Base-by-base conservation (phyloP, 1,139 yeast species). In the Yamadazyma mexicana region DNA sequence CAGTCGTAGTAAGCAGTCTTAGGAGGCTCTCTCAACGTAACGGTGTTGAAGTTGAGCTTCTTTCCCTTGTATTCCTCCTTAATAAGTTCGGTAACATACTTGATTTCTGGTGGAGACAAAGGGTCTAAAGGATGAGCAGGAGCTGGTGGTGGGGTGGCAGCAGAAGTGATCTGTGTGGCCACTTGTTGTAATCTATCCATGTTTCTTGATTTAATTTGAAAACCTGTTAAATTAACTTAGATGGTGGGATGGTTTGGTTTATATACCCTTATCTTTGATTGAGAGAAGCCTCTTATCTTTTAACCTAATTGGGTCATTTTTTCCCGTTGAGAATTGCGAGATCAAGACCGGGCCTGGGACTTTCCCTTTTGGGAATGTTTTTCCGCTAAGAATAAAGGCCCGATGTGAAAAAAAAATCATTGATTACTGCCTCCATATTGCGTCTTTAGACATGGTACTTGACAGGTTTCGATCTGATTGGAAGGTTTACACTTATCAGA, bases 81-180 rank as follows among this genome's bases (percentile, higher is more conserved):
- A 35, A 69, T 52, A 14, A 66, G 45, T n/a, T 47, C 38, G 14
- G 71, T 40, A 9, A 66, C 71, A 18, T 61, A 58, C 45, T 61
- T 63, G 47, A 72, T 72, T 64, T 84, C 92, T 40, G 59, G 72
- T 17, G 79, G 73, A 32, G 83, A 64, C 47, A 84, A 74, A 10
- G 88, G 91, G 62, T 84, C 92, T 54, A 84, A 69, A 22, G 91
- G 89, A 60, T 83, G 92, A 8, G 62, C 61, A 42, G 84, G 82
- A 15, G 69, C 59, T 38, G 78, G 62, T 34, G 82, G 81, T 14
- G 82, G 69, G 32, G 74, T 64, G 33, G 66, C 64, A 31, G 81
- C 69, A 25, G 84, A 77, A 20, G 82, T 76, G 31, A 87, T 67
- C 56, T 83, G 88, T 33, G 71, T 59, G 33, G 87, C 81, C 46